Base-by-base conservation (phyloP, 345 rosid species). In the Trapa incisa region DNA sequence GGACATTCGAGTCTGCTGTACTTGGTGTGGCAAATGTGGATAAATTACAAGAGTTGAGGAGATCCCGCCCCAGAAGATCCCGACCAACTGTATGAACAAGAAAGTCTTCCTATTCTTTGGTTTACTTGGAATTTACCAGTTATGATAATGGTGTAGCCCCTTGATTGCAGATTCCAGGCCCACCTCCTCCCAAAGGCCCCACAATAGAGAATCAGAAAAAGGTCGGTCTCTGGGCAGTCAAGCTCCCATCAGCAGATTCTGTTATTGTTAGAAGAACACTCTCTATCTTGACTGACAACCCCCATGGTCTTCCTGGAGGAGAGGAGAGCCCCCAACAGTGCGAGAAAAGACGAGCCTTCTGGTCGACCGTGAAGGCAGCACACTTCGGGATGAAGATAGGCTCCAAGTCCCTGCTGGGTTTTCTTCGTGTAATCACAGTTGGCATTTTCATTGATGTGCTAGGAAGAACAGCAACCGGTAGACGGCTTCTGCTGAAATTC, bases 231-330 rank as follows among this genome's bases (percentile, higher is more conserved):
- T 84, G 88, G 92, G 91, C 96, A 36, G 67, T 87, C 58, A 92
- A 80, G 82, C 76, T 89, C 69, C 96, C 96, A 50, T 87, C 96
- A 0, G 91, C 98, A 35, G 98, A 92, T 73, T 80, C 95, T 2
- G 65, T 81, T 16, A 86, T 87, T 72, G 95, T 92, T 37, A 85
- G 89, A 47, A 81, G 92, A 80, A 89, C 98, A 32, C 87, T 86
- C 68, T 56, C 89, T 67, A 74, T 80, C 57, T 80, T 86, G 67
- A 75, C 80, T 7, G 96, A 89, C 69, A 82, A 87, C 47, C 92
- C 89, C 29, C 68, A 61, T 16, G 96, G 95, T 54, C 96, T 89
- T 65, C 84, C 85, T 52, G 95, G 95, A 52, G 33, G 75, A 37
- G 80, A 85, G 53, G 96, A 92, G 83, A 82, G 79, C 74, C 75